Base-by-base conservation (phyloP, 495 filamentous ascomycete species). In the Pyrenula aspistea region DNA sequence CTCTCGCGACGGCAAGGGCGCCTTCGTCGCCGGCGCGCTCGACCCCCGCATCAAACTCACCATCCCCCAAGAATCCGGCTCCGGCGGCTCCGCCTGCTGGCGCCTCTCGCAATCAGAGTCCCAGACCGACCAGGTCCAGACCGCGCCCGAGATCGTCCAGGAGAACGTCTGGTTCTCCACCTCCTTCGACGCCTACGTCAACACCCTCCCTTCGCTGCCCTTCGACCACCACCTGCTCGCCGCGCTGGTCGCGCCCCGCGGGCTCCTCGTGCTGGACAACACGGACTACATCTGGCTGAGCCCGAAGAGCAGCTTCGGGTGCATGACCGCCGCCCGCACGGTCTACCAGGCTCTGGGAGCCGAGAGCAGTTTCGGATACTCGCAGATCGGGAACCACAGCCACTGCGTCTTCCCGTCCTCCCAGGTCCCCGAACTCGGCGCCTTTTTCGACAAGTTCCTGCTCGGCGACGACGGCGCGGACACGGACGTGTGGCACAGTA, bases 361-460 rank as follows among this genome's bases (percentile, higher is more conserved):
- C 0, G 56, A 69, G 23, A 67, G 71, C 55, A 71, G 71, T 61
- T 74, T 81, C 64, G 79, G 78, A 1, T 79, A 74, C 65, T 73
- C 73, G 1, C 72, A 75, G 56, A 70, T 76, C 20, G 76, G 78
- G 25, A 72, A 71, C 56, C 76, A 82, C 63, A 59, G 55, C 23
- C 80, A 83, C 61, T 83, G 80, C 65, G 56, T 57, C 56, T 82
- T 83, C 68, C 79, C 79, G 1, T 69, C 63, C 12, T 63, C 64
- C 22, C 69, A 78, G 63, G 65, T 72, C 54, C 25, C 71, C n/a
- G 75, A 81, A 51, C 68, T 83, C 53, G 77, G 65, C 4, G 67
- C 73, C 2, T 83, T 75, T 67, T 73, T 81, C 59, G 70, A 76
- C 61, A 74, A 75, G 64, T 83, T 74, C 67, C 61, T 82, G 55